phyloP scores from a whole-genome alignment of 306 rosid genomes.

The Cucumis hystrix region DNA sequence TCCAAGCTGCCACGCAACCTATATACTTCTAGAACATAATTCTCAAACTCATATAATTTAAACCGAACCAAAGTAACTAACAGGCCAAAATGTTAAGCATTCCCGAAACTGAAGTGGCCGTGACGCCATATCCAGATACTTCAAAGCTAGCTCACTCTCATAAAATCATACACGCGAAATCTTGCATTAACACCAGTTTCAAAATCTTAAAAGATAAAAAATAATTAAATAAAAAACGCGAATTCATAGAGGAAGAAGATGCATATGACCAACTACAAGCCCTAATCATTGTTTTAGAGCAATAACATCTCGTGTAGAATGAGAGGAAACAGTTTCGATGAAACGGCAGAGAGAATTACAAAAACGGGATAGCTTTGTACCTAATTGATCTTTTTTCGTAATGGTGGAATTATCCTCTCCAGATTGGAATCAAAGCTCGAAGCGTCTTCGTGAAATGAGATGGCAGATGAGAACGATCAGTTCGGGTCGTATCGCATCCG shows the following conservation, averaged over 20 bases:
- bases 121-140: not conserved
- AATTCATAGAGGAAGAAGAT: not conserved
- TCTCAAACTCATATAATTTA: not conserved
- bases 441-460: not conserved
- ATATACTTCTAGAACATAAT: not conserved
- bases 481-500: not conserved
- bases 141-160: not conserved
- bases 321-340: not conserved
- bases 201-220: not conserved
- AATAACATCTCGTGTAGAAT: not conserved
- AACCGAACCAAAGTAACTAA: not conserved
- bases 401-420: not conserved
- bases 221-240: not conserved
- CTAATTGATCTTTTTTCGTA: not conserved
- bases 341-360: not conserved
- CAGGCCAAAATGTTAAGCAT: not conserved
- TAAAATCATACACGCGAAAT: not conserved
- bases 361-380: not conserved
- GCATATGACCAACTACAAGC: not conserved
- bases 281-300: not conserved
- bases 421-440: not conserved
- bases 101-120: not conserved
- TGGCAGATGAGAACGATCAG: not conserved
- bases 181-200: not conserved
- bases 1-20: not conserved